Evolutionary conservation across 2,329 filamentous ascomycete genomes (phyloP), one percentile per base, ranked within the genome.

Genomic region (Talaromyces sp.): DNA sequence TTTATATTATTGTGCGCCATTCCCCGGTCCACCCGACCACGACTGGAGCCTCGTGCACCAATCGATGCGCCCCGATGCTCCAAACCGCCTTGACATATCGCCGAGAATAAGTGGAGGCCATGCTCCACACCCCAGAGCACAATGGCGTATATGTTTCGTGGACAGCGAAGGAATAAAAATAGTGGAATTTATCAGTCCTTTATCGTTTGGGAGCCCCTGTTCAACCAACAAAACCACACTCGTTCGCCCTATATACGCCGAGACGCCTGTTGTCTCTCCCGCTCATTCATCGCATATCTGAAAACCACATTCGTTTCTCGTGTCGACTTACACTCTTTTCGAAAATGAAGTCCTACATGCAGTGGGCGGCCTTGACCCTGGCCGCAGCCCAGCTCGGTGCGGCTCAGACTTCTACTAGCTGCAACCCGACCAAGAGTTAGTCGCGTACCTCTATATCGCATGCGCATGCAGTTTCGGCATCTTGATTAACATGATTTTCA

Each of bases 361-460:
- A 66, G 47, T 69, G 63, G 51, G 62, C 62, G 43, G 56, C 63
- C n/a, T 49, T 63, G 8, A 58, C 61, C 30, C 51, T 70, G 51
- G 57, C 67, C 47, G 63, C 62, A 41, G 60, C 66, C 43, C 68
- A 69, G 39, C 58, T 72, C 17, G 54, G 56, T 47, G 56, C 66
- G 51, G 90, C 87, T 37, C 92, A 96, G 73, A 91, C 91, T 24
- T 85, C 75, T 55, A 90, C 89, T 11, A 73, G 80, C 49, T 97
- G 91, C 78, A 87, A 95, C 67, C 91, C 92, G 8, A 56, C 66
- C 13, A 51, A 70, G 22, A 64, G 61, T 64, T 22, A 45, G 61
- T 37, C 14, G 7, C 24, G 22, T n/a, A 20, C 3, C 8, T 29
- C 30, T 3, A 33, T 22, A 13, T 44, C 1, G 27, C 24, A 44